Evolutionary conservation across 208 protist genomes (phyloP).

Genomic region (Naegleria lovaniensis): DNA sequence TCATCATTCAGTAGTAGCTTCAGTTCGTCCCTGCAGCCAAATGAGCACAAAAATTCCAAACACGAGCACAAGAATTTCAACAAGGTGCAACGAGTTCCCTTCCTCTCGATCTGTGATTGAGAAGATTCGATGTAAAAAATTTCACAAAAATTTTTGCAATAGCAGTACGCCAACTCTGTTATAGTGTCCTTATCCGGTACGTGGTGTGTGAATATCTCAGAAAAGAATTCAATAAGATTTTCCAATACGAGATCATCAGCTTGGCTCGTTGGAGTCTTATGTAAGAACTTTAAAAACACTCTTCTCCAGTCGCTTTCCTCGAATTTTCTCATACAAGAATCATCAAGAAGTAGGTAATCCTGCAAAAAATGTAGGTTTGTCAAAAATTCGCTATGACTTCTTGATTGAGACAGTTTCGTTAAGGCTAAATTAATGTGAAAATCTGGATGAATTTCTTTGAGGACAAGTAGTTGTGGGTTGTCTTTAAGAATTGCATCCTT

Average conservation of each 20-base stretch:
- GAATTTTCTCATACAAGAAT: background rate
- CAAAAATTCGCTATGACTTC: background rate
- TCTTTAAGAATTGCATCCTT: background rate
- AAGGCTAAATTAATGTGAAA: background rate
- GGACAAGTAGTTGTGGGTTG: background rate
- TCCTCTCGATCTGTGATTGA: background rate
- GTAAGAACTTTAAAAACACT: background rate
- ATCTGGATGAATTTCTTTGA: background rate
- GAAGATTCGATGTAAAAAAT: background rate
- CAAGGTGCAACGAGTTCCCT: background rate
- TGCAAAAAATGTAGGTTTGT: background rate
- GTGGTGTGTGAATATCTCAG: background rate
- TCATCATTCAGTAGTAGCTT: background rate
- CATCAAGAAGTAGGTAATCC: background rate
- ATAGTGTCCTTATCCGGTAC: background rate
- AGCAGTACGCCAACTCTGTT: background rate
- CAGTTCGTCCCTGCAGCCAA: background rate
- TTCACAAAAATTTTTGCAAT: background rate
- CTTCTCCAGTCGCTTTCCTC: background rate
- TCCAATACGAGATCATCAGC: background rate
- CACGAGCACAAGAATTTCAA: background rate
- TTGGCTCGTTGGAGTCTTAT: background rate
- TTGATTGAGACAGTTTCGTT: background rate
- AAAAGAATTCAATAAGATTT: background rate
- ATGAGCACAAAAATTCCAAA: background rate